Conservation (phyloP, 2,329 filamentous ascomycete genomes). For the Colletotrichum cereale region DNA sequence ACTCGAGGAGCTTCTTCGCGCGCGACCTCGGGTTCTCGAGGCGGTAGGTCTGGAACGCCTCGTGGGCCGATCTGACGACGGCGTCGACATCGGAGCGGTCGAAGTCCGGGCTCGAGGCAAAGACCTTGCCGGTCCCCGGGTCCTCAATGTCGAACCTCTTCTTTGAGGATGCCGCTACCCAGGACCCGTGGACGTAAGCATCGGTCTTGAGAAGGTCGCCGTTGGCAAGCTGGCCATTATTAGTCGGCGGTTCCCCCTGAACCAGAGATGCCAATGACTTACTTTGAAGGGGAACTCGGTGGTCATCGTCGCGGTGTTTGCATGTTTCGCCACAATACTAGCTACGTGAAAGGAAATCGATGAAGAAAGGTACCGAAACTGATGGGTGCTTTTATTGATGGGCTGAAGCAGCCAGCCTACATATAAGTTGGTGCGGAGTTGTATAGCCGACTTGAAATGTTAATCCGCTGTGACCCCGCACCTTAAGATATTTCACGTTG, state of each 20-base stretch:
- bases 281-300: constrained; percentile 22
- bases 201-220: constrained; percentile 61
- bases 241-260: rapidly evolving
- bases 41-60: constrained; percentile 54
- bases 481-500: background rate
- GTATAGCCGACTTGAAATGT: background rate
- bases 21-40: constrained; percentile 53
- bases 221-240: constrained; percentile 55
- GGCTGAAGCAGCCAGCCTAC: background rate
- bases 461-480: constrained; percentile 7
- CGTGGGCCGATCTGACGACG: constrained; percentile 52
- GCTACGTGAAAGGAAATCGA: too few species aligned
- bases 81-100: constrained; percentile 53
- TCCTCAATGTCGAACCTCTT: constrained; percentile 65
- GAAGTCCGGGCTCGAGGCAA: constrained; percentile 63
- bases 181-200: constrained; percentile 62
- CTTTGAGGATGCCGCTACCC: constrained; percentile 59
- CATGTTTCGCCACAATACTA: background rate
- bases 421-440: background rate
- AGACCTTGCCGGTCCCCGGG: constrained; percentile 62
- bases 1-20: constrained; percentile 51
- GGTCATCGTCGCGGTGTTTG: background rate
- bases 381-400: background rate
- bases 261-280: background rate
- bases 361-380: background rate